Percentiles rank a stretch among this genome's conserved stretches.
Evolutionary conservation across 2,329 filamentous ascomycete species (phyloP).

Genomic region (Fusarium caatingaense): DNA sequence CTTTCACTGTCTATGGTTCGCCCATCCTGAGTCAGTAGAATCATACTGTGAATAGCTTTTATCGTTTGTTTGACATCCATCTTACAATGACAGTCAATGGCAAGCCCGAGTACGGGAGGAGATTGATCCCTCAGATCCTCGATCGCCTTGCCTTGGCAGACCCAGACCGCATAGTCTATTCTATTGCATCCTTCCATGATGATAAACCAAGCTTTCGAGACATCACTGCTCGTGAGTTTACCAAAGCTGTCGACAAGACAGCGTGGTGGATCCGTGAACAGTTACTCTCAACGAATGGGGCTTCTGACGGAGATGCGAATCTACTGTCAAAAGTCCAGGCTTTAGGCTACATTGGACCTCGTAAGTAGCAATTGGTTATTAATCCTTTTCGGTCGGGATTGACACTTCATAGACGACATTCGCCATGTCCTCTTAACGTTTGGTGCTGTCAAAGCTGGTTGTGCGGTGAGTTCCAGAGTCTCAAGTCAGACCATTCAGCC

Average conservation of each 20-base stretch:
- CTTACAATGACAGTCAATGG: background rate
- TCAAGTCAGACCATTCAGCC: fast-evolving
- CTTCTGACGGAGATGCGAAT: background rate
- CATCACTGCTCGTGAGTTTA: slow-evolving; percentile 43
- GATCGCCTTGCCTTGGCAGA: background rate
- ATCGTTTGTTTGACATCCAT: background rate
- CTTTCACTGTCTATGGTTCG: background rate
- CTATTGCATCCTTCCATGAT: slow-evolving; percentile 30
- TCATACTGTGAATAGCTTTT: background rate
- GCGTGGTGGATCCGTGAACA: slow-evolving; percentile 46
- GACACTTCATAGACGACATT: slow-evolving; percentile 43
- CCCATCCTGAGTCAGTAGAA: background rate
- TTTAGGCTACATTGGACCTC: slow-evolving; percentile 50
- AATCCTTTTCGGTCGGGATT: no score
- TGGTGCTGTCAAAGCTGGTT: slow-evolving; percentile 51
- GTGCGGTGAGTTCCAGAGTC: slow-evolving; percentile 41
- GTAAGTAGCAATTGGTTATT: no score
- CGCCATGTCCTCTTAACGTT: slow-evolving; percentile 47
- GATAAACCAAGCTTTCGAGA: slow-evolving; percentile 34
- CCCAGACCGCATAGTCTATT: slow-evolving; percentile 45
- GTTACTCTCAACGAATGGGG: background rate
- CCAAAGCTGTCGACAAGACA: slow-evolving; percentile 46
- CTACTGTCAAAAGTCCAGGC: slow-evolving; percentile 32
- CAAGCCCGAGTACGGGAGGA: background rate
- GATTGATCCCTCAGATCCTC: slow-evolving; percentile 6